These are phyloP conservation scores for Melampsora larici-populina DNA, from an alignment of 1,284 basidiomycete species.

Conservation along the genomic window DNA sequence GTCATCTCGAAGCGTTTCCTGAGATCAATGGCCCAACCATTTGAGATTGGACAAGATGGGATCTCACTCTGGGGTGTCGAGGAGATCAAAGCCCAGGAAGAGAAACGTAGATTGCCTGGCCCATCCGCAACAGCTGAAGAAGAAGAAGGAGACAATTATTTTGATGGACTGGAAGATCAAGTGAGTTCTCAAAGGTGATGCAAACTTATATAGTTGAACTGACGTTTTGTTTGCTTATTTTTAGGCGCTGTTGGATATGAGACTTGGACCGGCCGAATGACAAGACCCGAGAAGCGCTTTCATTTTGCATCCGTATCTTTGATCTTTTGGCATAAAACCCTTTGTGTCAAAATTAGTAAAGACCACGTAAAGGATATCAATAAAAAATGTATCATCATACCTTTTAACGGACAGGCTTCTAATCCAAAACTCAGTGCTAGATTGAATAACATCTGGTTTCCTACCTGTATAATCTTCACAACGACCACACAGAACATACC, in stretches of 20 bases:
- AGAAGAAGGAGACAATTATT: slow-evolving; percentile 40
- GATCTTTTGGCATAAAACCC: no score
- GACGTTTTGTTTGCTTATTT: neutral
- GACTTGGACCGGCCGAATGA: slow-evolving; percentile 24
- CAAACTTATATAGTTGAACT: no score
- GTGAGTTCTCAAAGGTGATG: slow-evolving; percentile 19
- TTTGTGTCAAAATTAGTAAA: no score
- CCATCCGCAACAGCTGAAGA: slow-evolving; percentile 35
- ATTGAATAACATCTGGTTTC: no score
- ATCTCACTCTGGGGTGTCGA: slow-evolving; percentile 89
- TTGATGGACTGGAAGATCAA: slow-evolving; percentile 45
- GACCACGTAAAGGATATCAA: no score
- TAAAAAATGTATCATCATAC: no score
- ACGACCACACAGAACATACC: no score
- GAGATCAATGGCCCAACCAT: slow-evolving; percentile 94
- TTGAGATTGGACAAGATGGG: slow-evolving; percentile 89
- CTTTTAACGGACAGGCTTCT: no score
- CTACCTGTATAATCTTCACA: no score
- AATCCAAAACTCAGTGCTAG: no score
- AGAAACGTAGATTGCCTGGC: slow-evolving; percentile 63
- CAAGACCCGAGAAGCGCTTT: neutral
- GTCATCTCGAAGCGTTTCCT: slow-evolving; percentile 95
- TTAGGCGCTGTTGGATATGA: slow-evolving; percentile 39
- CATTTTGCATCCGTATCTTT: no score
- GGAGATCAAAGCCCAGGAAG: slow-evolving; percentile 75